phyloP scores from a whole-genome alignment of 495 filamentous ascomycete species.

The Aspergillus kassunensis region DNA sequence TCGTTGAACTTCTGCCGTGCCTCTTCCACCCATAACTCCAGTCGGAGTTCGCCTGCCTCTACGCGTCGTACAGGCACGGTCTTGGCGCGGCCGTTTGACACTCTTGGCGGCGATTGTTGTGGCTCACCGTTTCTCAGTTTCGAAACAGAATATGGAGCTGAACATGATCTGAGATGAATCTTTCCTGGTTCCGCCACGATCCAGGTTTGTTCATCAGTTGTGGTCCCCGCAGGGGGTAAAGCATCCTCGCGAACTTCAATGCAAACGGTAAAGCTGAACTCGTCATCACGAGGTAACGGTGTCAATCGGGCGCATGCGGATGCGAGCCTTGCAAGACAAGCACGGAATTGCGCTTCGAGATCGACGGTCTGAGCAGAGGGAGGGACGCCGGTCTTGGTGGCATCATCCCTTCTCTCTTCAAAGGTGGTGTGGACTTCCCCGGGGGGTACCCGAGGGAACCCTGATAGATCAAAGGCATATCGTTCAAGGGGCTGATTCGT shows the following conservation, averaged over 20 bases:
- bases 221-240: slow-evolving; percentile 67
- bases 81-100: slow-evolving; percentile 44
- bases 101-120: slow-evolving; percentile 35
- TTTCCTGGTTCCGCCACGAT: slow-evolving; percentile 51
- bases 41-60: slow-evolving; percentile 49
- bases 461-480: slow-evolving; percentile 77
- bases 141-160: slow-evolving; percentile 44
- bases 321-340: slow-evolving; percentile 47
- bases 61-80: slow-evolving; percentile 52
- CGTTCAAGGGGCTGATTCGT: slow-evolving; percentile 64
- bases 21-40: slow-evolving; percentile 56
- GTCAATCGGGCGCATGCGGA: slow-evolving; percentile 56
- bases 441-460: slow-evolving; percentile 62
- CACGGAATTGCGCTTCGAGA: slow-evolving; percentile 70
- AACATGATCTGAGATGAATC: slow-evolving; percentile 43
- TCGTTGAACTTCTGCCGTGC: slow-evolving; percentile 52
- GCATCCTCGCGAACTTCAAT: slow-evolving; percentile 77
- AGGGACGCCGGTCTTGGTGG: slow-evolving; percentile 37
- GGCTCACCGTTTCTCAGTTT: slow-evolving; percentile 37
- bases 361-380: slow-evolving; percentile 46
- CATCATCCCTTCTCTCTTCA: slow-evolving; percentile 44
- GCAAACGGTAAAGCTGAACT: slow-evolving; percentile 81
- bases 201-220: slow-evolving; percentile 50
- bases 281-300: slow-evolving; percentile 60
- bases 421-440: slow-evolving; percentile 52